Conservation (phyloP, 1,284 basidiomycete genomes). For the Calocybe gambosa region DNA sequence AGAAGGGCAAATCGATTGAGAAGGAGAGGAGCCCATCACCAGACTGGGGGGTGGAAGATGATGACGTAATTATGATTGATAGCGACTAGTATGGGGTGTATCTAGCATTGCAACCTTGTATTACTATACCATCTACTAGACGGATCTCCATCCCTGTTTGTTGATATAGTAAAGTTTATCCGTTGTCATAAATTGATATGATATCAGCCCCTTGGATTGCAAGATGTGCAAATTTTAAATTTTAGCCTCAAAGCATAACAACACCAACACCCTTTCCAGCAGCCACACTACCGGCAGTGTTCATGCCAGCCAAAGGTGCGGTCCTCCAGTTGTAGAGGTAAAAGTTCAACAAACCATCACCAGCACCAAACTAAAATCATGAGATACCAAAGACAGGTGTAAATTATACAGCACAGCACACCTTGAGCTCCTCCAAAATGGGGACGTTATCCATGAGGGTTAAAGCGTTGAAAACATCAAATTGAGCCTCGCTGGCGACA, state of each 20-base stretch:
- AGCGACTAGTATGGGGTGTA: constrained; percentile 49
- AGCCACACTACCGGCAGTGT: constrained; percentile 39
- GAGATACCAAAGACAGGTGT: constrained; percentile 8
- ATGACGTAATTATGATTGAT: constrained; percentile 70
- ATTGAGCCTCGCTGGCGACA: constrained; percentile 76
- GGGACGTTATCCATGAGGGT: constrained; percentile 91
- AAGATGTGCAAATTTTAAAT: background rate
- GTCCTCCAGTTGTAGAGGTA: constrained; percentile 95
- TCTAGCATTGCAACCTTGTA: constrained; percentile 6
- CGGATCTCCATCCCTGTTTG: background rate
- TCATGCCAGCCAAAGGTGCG: constrained; percentile 66
- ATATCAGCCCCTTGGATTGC: background rate
- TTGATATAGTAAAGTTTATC: no score
- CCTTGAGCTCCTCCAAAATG: constrained; percentile 81
- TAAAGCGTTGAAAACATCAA: constrained; percentile 95
- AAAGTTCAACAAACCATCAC: constrained; percentile 86
- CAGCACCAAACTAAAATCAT: constrained; percentile 71
- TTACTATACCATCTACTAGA: constrained; percentile 2
- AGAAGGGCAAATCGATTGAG: constrained; percentile 17
- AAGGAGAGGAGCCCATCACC: constrained; percentile 58
- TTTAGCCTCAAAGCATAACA: constrained; percentile 55
- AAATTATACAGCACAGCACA: constrained; percentile 27
- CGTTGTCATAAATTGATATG: background rate
- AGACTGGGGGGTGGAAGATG: constrained; percentile 73
- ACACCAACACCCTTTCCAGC: constrained; percentile 74